Evolutionary conservation across 2,329 filamentous ascomycete species (phyloP).

Genomic region (Bipolaris sorokiniana): DNA sequence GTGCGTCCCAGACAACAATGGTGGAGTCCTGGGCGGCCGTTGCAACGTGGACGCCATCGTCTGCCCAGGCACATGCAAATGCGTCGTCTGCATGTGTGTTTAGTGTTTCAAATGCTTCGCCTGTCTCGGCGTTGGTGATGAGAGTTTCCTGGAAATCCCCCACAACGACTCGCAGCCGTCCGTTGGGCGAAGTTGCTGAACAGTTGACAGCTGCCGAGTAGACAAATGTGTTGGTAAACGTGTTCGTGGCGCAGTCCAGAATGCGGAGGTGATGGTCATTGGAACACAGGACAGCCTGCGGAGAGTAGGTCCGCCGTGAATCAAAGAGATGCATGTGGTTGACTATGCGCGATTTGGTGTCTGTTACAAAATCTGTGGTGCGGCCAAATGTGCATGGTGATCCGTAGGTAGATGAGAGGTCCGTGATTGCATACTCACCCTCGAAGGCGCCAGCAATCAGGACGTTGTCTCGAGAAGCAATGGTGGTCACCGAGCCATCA

Average conservation of each 20-base stretch:
- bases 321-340: conserved; percentile 63
- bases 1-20: conserved; percentile 77
- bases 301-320: conserved; percentile 55
- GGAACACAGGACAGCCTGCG: conserved; percentile 62
- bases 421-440: conserved; percentile 62
- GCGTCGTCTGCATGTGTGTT: conserved; percentile 71
- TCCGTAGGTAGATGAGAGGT: conserved; percentile 47
- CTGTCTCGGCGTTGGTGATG: conserved; percentile 72
- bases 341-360: conserved; percentile 60
- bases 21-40: conserved; percentile 78
- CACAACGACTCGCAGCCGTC: conserved; percentile 73
- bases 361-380: conserved; percentile 56
- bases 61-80: conserved; percentile 81
- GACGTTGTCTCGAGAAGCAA: conserved; percentile 57
- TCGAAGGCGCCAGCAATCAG: conserved; percentile 63
- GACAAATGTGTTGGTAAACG: conserved; percentile 60
- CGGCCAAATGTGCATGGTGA: conserved; percentile 51
- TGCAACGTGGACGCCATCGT: conserved; percentile 76
- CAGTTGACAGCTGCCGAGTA: conserved; percentile 74
- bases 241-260: conserved; percentile 63
- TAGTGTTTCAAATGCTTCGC: conserved; percentile 63
- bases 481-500: conserved; percentile 58
- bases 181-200: conserved; percentile 73
- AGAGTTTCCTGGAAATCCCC: conserved; percentile 70
- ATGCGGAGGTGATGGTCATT: conserved; percentile 63